These are phyloP conservation scores for Clonostachys solani DNA, from an alignment of 2,329 filamentous ascomycete genomes.

Conservation along the genomic window DNA sequence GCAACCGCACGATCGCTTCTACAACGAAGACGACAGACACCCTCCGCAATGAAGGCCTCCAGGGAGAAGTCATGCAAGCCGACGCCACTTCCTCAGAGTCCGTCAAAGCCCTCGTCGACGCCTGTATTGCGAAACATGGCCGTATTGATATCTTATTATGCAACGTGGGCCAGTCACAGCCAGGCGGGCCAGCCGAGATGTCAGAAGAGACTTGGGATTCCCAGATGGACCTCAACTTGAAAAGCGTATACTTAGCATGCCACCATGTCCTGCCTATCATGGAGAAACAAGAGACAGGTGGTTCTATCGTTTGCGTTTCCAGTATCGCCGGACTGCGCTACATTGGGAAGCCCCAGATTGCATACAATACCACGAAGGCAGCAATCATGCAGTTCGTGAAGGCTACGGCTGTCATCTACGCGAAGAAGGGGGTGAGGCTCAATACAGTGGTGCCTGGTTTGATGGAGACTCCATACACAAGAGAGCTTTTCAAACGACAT, in stretches of 20 bases:
- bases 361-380: constrained; percentile 47
- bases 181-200: constrained; percentile 43
- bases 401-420: constrained; percentile 45
- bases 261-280: constrained; percentile 50
- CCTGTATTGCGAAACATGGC: constrained; percentile 45
- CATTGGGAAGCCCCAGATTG: constrained; percentile 43
- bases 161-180: constrained; percentile 54
- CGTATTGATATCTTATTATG: constrained; percentile 57
- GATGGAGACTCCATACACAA: constrained; percentile 50
- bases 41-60: constrained; percentile 23
- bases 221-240: constrained; percentile 51
- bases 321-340: constrained; percentile 49
- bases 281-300: constrained; percentile 37
- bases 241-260: constrained; percentile 47
- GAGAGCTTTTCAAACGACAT: constrained; percentile 37
- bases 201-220: constrained; percentile 43
- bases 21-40: constrained; percentile 30
- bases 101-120: constrained; percentile 47
- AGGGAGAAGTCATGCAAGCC: constrained; percentile 32
- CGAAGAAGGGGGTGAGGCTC: constrained; percentile 36
- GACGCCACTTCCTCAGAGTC: constrained; percentile 48
- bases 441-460: constrained; percentile 53
- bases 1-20: constrained; percentile 36
- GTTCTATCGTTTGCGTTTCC: constrained; percentile 40
- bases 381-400: constrained; percentile 46